These are phyloP conservation scores for Neofusicoccum parvum DNA, from an alignment of 2,329 filamentous ascomycete species.

Conservation along the genomic window DNA sequence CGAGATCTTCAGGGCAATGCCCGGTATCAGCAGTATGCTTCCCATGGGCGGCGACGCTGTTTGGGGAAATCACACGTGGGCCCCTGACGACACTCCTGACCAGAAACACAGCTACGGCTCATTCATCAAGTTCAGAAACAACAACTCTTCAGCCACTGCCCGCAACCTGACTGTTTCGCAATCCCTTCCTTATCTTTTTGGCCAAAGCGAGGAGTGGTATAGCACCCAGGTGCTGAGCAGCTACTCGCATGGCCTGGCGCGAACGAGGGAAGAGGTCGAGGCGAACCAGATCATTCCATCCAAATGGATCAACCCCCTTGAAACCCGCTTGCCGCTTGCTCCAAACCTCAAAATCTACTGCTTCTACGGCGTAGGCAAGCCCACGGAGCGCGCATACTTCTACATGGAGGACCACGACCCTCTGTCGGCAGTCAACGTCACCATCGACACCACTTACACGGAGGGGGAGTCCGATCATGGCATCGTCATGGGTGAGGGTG, in stretches of 20 bases:
- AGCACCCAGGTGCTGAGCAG: constrained; percentile 68
- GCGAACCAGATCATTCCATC: constrained; percentile 53
- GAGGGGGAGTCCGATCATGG: constrained; percentile 70
- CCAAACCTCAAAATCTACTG: constrained; percentile 94
- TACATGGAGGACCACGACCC: constrained; percentile 74
- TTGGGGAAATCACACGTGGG: constrained; percentile 89
- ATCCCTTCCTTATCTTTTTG: constrained; percentile 76
- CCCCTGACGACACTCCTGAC: constrained; percentile 79
- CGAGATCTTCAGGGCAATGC: constrained; percentile 95
- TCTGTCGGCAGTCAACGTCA: constrained; percentile 66
- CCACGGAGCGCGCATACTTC: constrained; percentile 89
- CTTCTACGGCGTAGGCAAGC: constrained; percentile 94
- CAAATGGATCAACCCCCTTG: constrained; percentile 95
- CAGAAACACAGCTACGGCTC: constrained; percentile 77
- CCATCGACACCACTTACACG: constrained; percentile 55
- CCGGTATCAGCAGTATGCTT: constrained; percentile 93
- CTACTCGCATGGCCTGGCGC: constrained; percentile 88
- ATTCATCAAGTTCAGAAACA: constrained; percentile 78
- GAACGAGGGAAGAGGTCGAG: constrained; percentile 77
- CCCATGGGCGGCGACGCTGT: constrained; percentile 90
- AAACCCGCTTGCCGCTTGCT: constrained; percentile 82
- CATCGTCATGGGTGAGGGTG: constrained; percentile 93
- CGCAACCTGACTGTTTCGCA: constrained; percentile 79
- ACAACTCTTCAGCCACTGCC: constrained; percentile 51
- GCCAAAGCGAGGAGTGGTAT: constrained; percentile 85